Evolutionary conservation across 768 basidiomycete genomes (phyloP), one percentile per base, ranked within the genome.

Genomic region (Amanita exitialis): DNA sequence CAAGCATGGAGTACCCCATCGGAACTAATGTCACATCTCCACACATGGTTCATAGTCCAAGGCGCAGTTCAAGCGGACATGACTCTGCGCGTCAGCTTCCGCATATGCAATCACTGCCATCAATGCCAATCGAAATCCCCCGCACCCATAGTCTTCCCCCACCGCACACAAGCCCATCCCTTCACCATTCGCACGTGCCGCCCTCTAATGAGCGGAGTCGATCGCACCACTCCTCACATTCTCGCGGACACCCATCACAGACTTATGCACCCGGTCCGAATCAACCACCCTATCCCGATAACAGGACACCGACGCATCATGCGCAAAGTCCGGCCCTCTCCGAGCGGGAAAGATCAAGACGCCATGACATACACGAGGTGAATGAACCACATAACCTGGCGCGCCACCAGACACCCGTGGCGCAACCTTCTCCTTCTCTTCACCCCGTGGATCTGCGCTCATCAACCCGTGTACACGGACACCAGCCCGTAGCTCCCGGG

Each of bases 401-500:
- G 21, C 60, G 59, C 50, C 63, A 64, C 48, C 59, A 62, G 46
- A 56, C 60, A 38, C 70, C 67, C 39, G 55, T 59, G 53, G 47
- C 63, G 50, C 68, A 67, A 48, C 56, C 62, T 41, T 69, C 71
- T 10, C 70, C 73, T 16, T 69, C 64, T 7, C 62, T 66, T 15
- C 64, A 60, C 16, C 61, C 70, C 15, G 62, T 67, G 4, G 62
- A 69, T 44, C 52, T 64, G 12, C 68, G 72, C 27, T 64, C 67
- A 54, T 61, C 68, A 49, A 54, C 66, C 54, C 74, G 75, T 58
- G 63, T 73, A 43, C 86, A 86, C 62, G 72, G 71, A 53, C 83
- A 86, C 64, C 83, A 84, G 63, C 80, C 82, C 49, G 60, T 82
- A 58, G 83, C 82, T 6, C 81, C 82, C 36, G 81, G 73, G 3